Evolutionary conservation across 176 grass and related monocot species (phyloP).

Genomic region (Musa acuminata): DNA sequence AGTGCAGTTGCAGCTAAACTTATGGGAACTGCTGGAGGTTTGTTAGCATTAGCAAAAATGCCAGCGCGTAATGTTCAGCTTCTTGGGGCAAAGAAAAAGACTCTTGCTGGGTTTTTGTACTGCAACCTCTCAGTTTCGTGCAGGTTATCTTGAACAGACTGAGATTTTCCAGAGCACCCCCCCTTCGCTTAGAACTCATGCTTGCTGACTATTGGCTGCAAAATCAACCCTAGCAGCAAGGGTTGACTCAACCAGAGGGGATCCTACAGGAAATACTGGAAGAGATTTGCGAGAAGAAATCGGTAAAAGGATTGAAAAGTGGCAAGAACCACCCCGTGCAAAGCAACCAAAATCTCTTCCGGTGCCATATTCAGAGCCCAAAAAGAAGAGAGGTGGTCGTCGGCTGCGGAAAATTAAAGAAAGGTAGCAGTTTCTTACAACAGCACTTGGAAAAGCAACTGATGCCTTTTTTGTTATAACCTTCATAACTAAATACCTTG

Average conservation of each 20-base stretch:
- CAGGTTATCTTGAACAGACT: slow-evolving; percentile 82
- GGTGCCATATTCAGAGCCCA: slow-evolving; percentile 70
- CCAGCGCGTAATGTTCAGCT: slow-evolving; percentile 81
- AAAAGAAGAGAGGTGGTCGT: slow-evolving; percentile 70
- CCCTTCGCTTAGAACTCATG: slow-evolving; percentile 46
- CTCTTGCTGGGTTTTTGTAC: slow-evolving; percentile 73
- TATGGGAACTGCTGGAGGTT: slow-evolving; percentile 76
- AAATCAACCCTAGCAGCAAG: slow-evolving; percentile 74
- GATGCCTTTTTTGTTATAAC: neutral
- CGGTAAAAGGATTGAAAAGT: slow-evolving; percentile 76
- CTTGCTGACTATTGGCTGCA: slow-evolving; percentile 55
- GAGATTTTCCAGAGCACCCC: slow-evolving; percentile 85
- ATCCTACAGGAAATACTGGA: slow-evolving; percentile 76
- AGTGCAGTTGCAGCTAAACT: slow-evolving; percentile 70
- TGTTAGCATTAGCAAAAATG: slow-evolving; percentile 71
- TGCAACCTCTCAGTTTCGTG: slow-evolving; percentile 58
- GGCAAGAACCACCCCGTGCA: slow-evolving; percentile 79
- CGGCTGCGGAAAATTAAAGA: slow-evolving; percentile 85
- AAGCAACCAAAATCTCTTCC: slow-evolving; percentile 84
- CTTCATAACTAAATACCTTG: slow-evolving; percentile 7
- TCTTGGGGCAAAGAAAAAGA: slow-evolving; percentile 65
- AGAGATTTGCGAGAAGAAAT: slow-evolving; percentile 68
- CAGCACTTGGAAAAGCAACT: neutral
- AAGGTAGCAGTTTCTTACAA: slow-evolving; percentile 31
- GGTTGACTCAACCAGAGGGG: slow-evolving; percentile 70